phyloP scores from a whole-genome alignment of 108 stramenopile species.

The Nannochloropsis oceanica region DNA sequence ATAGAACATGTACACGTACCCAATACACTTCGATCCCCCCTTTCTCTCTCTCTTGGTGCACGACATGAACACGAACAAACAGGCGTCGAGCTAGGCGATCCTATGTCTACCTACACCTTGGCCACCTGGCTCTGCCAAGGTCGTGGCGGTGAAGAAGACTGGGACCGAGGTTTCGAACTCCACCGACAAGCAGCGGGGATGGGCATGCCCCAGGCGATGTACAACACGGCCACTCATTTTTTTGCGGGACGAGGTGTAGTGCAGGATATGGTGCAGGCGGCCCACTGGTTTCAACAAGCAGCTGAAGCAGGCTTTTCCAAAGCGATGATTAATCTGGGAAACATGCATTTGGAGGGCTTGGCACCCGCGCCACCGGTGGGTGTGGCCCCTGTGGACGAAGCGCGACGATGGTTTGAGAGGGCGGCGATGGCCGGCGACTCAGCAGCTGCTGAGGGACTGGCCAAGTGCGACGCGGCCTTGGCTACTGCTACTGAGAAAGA shows the following conservation, averaged over 20 bases:
- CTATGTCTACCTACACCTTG: neutral
- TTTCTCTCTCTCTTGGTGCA: too few relatives aligned
- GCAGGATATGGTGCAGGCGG: constrained; percentile 15
- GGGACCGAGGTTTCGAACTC: constrained; percentile 6
- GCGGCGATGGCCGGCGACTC: neutral
- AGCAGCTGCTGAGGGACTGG: neutral
- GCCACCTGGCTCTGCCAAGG: neutral
- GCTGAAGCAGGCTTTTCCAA: constrained; percentile 8
- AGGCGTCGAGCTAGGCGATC: neutral
- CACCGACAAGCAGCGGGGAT: neutral
- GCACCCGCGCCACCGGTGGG: neutral
- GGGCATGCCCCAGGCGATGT: constrained; percentile 19
- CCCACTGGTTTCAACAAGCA: constrained; percentile 7
- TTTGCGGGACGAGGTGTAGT: constrained; percentile 7
- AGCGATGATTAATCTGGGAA: constrained; percentile 24
- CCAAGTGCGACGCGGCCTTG: neutral
- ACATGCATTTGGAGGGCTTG: constrained; percentile 1
- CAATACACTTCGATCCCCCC: too few relatives aligned
- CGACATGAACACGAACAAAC: neutral
- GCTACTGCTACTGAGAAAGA: neutral
- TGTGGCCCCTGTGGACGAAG: neutral
- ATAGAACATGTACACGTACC: too few relatives aligned
- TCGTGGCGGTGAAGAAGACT: neutral
- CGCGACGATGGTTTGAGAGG: neutral
- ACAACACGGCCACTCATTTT: constrained; percentile 9